Percentiles rank a stretch among this genome's conserved stretches.
These are phyloP conservation scores for Neoboletus magnificus DNA, from an alignment of 768 basidiomycete genomes.

Conservation along the genomic window DNA sequence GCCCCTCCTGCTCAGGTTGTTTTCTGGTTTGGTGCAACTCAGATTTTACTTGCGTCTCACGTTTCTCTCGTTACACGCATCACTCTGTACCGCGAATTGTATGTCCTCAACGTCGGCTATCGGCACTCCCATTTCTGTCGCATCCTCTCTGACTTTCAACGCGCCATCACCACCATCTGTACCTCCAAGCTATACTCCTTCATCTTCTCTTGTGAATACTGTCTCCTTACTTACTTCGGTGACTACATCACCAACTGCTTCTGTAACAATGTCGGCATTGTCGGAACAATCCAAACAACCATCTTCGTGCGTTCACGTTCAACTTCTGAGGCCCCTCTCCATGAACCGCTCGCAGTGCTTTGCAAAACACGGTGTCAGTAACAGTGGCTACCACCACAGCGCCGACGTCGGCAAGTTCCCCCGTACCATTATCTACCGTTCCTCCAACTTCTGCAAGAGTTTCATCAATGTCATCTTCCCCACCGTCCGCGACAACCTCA, in stretches of 20 bases:
- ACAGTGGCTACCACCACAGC: conserved; percentile 8
- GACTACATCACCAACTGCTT: conserved; percentile 12
- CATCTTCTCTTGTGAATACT: conserved; percentile 11
- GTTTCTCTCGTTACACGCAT: conserved; percentile 3
- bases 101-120: conserved; percentile 22
- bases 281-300: conserved; percentile 10
- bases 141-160: conserved; percentile 9
- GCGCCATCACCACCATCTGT: conserved; percentile 6
- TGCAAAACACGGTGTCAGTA: conserved; percentile 9
- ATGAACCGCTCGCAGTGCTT: conserved; percentile 18
- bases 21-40: conserved; percentile 3
- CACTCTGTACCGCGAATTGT: conserved; percentile 5
- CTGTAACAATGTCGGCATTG: conserved; percentile 11
- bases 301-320: conserved; percentile 24
- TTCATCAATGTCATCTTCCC: conserved; percentile 9
- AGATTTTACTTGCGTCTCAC: conserved; percentile 10
- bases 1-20: background rate
- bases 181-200: background rate
- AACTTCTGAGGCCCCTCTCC: conserved; percentile 2
- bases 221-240: conserved; percentile 25
- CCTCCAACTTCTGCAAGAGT: conserved; percentile 6
- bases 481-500: conserved; percentile 16
- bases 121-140: conserved; percentile 9
- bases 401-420: conserved; percentile 14
- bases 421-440: conserved; percentile 5